A percentile compares a stretch with the other conserved stretches of the same genome.
These are phyloP conservation scores for Calamus simplicifolius DNA, from an alignment of 176 grass and related monocot genomes.

Conservation along the genomic window DNA sequence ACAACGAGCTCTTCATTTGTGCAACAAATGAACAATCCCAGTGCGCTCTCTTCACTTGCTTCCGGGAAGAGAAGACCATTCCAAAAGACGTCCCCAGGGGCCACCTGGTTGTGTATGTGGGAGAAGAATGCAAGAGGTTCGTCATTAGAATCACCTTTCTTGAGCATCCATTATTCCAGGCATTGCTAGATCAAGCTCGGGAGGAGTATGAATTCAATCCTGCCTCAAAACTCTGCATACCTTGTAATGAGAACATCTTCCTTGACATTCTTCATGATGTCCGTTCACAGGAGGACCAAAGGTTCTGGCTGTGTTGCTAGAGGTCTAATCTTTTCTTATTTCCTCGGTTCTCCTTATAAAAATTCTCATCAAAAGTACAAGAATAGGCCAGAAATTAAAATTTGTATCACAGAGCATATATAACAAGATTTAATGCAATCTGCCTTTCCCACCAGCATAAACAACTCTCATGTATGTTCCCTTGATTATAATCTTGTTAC, in stretches of 20 bases:
- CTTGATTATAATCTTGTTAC: too few relatives aligned
- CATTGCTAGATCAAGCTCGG: constrained; percentile 12
- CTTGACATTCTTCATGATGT: constrained; percentile 1
- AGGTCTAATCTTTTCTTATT: too few relatives aligned
- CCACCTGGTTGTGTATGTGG: constrained; percentile 12
- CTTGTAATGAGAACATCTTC: constrained; percentile 10
- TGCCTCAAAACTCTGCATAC: constrained; percentile 4
- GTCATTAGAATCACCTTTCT: constrained; percentile 3
- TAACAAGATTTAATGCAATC: too few relatives aligned
- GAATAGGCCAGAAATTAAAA: too few relatives aligned
- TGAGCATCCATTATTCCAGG: constrained; percentile 10
- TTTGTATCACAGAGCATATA: too few relatives aligned
- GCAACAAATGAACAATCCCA: neutral
- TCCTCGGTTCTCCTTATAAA: too few relatives aligned
- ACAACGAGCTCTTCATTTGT: neutral
- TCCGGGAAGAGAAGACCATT: neutral
- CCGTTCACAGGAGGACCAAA: constrained; percentile 1
- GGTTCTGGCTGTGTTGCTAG: constrained; percentile 4
- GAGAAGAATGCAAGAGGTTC: constrained; percentile 6
- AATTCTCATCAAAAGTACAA: too few relatives aligned
- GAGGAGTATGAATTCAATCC: constrained; percentile 9
- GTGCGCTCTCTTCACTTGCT: neutral
- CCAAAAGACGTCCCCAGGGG: constrained; percentile 11
- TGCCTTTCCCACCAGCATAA: too few relatives aligned
- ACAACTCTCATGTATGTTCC: too few relatives aligned